Evolutionary conservation across 768 basidiomycete species (phyloP).

Genomic region (Rhodotorula taiwanensis): DNA sequence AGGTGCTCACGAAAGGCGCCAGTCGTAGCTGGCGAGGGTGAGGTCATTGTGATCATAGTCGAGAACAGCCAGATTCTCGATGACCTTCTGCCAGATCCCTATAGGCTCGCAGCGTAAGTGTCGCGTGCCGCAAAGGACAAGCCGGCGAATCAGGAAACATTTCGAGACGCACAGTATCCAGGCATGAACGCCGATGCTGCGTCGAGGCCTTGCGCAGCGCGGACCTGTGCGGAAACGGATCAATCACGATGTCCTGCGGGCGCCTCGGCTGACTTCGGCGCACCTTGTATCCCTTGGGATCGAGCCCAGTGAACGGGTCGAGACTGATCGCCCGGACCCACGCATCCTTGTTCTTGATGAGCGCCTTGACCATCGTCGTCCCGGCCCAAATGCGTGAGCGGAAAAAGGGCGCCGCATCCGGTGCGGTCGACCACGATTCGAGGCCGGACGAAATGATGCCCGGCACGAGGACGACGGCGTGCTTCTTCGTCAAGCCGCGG

Average conservation of each 20-base stretch:
- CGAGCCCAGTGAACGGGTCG: constrained; percentile 83
- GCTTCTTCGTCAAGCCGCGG: constrained; percentile 36
- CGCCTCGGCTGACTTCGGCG: constrained; percentile 48
- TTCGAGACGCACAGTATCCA: constrained; percentile 89
- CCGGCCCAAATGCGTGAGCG: constrained; percentile 64
- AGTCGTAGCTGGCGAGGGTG: constrained; percentile 44
- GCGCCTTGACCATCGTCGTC: constrained; percentile 64
- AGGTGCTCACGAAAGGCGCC: constrained; percentile 4
- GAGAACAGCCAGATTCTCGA: constrained; percentile 87
- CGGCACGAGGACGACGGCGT: constrained; percentile 40
- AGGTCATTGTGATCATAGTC: constrained; percentile 89
- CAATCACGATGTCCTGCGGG: constrained; percentile 51
- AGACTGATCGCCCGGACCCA: constrained; percentile 90
- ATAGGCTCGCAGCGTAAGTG: neutral
- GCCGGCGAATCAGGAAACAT: neutral
- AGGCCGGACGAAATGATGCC: constrained; percentile 50
- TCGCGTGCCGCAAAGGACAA: neutral
- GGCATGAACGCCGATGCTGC: constrained; percentile 50
- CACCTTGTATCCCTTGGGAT: constrained; percentile 70
- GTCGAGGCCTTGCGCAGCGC: constrained; percentile 39
- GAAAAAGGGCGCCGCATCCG: constrained; percentile 80
- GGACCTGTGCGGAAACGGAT: constrained; percentile 53
- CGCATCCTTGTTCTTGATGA: constrained; percentile 71
- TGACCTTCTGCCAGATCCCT: constrained; percentile 55
- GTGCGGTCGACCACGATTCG: constrained; percentile 87